A percentile compares a stretch with the other conserved stretches of the same genome.
Evolutionary conservation across 1,284 basidiomycete genomes (phyloP).

Genomic region (Naganishia sp.): DNA sequence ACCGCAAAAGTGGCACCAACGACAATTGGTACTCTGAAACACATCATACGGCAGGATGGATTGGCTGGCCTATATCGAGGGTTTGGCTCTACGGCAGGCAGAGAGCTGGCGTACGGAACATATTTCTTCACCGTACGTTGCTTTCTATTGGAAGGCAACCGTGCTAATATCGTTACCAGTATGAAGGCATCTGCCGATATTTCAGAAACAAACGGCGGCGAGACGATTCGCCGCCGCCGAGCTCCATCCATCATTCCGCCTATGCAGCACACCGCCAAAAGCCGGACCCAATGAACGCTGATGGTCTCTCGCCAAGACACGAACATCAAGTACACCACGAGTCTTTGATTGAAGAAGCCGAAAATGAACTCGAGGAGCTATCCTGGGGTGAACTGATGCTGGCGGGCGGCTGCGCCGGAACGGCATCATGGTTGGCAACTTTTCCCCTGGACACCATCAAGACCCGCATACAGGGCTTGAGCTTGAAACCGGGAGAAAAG

Average conservation of each 20-base stretch:
- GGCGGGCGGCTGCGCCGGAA: slow-evolving; percentile 76
- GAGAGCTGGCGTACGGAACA: slow-evolving; percentile 77
- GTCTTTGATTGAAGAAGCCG: slow-evolving; percentile 58
- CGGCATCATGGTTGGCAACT: slow-evolving; percentile 59
- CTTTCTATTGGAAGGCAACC: slow-evolving; percentile 23
- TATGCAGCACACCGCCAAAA: slow-evolving; percentile 23
- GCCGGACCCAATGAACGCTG: slow-evolving; percentile 26
- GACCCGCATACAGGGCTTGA: slow-evolving; percentile 69
- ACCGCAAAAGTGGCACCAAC: slow-evolving; percentile 52
- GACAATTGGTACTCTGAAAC: slow-evolving; percentile 59
- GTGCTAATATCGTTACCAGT: slow-evolving; percentile 47
- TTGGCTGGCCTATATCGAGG: slow-evolving; percentile 75
- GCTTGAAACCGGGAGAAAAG: slow-evolving; percentile 30
- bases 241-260: slow-evolving; percentile 39
- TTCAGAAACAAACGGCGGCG: slow-evolving; percentile 51
- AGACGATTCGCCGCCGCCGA: slow-evolving; percentile 36
- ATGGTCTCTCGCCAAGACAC: slow-evolving; percentile 19
- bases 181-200: slow-evolving; percentile 71
- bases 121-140: slow-evolving; percentile 70
- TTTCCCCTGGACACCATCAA: slow-evolving; percentile 85
- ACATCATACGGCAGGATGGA: slow-evolving; percentile 63
- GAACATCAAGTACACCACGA: slow-evolving; percentile 47
- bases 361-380: slow-evolving; percentile 56
- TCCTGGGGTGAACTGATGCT: slow-evolving; percentile 66
- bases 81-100: slow-evolving; percentile 66